Evolutionary conservation across 345 rosid species (phyloP).

Genomic region (Dimocarpus longan): DNA sequence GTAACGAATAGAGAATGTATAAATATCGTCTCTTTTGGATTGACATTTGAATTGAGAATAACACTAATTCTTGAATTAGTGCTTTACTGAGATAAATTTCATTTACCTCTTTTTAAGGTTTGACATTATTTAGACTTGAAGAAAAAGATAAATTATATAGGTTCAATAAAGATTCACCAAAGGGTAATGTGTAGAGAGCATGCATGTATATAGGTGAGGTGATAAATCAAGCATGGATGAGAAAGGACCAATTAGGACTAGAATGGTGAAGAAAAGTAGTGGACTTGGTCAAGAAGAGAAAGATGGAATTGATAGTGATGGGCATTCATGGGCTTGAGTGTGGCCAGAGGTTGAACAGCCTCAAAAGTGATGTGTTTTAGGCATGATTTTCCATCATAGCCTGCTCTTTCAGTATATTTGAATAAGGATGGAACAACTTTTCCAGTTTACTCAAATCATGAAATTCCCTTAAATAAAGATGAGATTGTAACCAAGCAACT

Average conservation of each 20-base stretch:
- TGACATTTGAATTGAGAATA: background rate
- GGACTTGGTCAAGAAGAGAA: background rate
- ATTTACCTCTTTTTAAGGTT: too few relatives aligned
- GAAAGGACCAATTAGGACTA: background rate
- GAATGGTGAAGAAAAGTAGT: background rate
- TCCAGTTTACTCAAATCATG: conserved; percentile 1
- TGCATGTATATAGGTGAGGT: conserved; percentile 1
- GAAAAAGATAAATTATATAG: too few relatives aligned
- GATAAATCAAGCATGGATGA: conserved; percentile 4
- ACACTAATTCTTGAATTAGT: too few relatives aligned
- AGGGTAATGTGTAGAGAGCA: too few relatives aligned
- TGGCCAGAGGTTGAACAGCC: background rate
- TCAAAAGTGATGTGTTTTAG: background rate
- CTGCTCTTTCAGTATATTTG: background rate
- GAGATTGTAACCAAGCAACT: conserved; percentile 5
- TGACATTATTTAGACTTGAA: too few relatives aligned
- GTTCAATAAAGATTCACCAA: too few relatives aligned
- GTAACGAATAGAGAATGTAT: too few relatives aligned
- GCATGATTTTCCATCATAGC: conserved; percentile 24
- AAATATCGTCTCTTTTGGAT: too few relatives aligned
- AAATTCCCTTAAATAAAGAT: background rate
- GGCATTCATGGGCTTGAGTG: background rate
- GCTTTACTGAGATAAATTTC: too few relatives aligned
- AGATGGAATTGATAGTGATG: background rate
- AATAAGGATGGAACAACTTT: conserved; percentile 13